These are phyloP conservation scores for Dioscorea alata DNA, from an alignment of 106 monocot genomes.

Conservation along the genomic window DNA sequence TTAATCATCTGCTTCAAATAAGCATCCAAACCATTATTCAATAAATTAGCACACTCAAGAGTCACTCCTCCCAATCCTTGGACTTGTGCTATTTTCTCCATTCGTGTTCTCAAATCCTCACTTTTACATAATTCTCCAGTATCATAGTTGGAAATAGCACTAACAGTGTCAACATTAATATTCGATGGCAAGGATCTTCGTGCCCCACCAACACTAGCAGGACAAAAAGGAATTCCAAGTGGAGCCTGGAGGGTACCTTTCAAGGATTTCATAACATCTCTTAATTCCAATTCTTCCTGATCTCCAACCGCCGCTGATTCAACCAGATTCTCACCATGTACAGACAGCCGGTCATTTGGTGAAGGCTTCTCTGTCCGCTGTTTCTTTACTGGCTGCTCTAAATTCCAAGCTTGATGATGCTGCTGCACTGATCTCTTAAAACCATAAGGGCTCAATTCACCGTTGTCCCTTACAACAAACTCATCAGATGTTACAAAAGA, in stretches of 20 bases:
- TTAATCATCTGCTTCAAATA: constrained; percentile 73
- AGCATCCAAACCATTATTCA: constrained; percentile 79
- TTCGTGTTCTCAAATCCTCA: constrained; percentile 57
- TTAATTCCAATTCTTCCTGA: constrained; percentile 10
- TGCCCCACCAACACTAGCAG: constrained; percentile 57
- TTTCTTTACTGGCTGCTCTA: constrained; percentile 27
- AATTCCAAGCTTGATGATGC: constrained; percentile 11
- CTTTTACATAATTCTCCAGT: constrained; percentile 48
- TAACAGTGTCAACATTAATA: constrained; percentile 12
- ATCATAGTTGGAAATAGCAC: constrained; percentile 27
- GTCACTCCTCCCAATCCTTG: constrained; percentile 53
- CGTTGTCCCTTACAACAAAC: constrained; percentile 21
- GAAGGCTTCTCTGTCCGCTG: constrained; percentile 18
- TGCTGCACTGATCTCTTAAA: constrained; percentile 33
- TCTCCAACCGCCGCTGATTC: constrained; percentile 10
- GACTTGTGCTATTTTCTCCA: constrained; percentile 64
- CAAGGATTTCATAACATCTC: constrained; percentile 4
- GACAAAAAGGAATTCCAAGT: constrained; percentile 77
- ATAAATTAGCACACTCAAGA: constrained; percentile 69
- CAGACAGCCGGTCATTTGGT: constrained; percentile 1
- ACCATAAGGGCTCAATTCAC: constrained; percentile 24
- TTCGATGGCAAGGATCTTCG: constrained; percentile 12
- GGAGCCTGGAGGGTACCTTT: constrained; percentile 55
- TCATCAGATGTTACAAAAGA: constrained; percentile 1
- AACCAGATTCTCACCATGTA: background rate